Base-by-base conservation (phyloP, 169 alveolate species). In the Fabrea salina region DNA sequence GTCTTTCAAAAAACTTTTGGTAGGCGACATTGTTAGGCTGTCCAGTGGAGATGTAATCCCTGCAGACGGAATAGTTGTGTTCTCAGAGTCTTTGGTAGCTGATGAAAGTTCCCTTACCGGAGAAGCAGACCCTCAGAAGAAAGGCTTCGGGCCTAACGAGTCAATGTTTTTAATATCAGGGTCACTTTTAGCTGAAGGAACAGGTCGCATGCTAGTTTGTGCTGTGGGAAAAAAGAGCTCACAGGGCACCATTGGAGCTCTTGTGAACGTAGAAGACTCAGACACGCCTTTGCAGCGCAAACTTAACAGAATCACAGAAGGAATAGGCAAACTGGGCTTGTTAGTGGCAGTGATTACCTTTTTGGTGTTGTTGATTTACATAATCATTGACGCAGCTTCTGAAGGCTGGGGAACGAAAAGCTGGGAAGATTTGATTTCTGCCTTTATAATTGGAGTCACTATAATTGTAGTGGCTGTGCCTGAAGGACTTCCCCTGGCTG, bases 401-500 rank as follows among this genome's bases (percentile, higher is more conserved):
- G 61, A 78, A 22, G 85, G 80, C n/a, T 78, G 78, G 77, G 88
- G 50, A 70, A 56, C 47, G 64, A 87, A 82, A 68, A 82, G 37
- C 25, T 79, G 44, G 22, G 47, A 44, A 59, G 80, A 82, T 22
- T 78, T 91, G 71, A 79, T 88, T 3, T 56, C 78, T 39, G 89
- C 83, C 44, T 76, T 92, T 50, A 92, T 89, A 68, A 89, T 89
- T 40, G 94, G 92, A 30, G 89, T 90, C 32, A 86, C 98, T 64
- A 95, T 97, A 51, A 91, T 98, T 59, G 95, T 96, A 40, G 97
- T 98, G 35, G 99, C 99, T 8, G 99, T 98, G 41, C 99, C 99
- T n/a, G 99, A 98, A 86, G 99, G 99, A n/a, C 91, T 98, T 39
- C 99, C 99, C 58, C 93, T 97, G 89, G 99, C 98, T 53, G 99